These are phyloP conservation scores for Monosporascus sp. DNA, from an alignment of 2,329 filamentous ascomycete species.

Conservation along the genomic window DNA sequence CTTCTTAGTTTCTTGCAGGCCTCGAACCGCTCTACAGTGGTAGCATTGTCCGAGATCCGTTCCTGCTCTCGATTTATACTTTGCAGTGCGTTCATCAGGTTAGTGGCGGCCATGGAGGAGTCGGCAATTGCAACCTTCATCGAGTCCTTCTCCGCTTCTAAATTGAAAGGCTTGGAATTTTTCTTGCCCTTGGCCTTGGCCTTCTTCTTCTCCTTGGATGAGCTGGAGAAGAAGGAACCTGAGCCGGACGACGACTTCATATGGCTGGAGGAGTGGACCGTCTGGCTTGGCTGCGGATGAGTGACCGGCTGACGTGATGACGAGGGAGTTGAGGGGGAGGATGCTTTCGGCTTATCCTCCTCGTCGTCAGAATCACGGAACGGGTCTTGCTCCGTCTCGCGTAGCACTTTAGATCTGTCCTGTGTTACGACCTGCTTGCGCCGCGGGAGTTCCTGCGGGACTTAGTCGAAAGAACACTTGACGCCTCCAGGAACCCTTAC, in stretches of 20 bases:
- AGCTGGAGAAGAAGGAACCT: constrained; percentile 34
- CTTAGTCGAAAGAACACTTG: constrained; percentile 6
- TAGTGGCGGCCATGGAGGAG: constrained; percentile 84
- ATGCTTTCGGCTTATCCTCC: constrained; percentile 33
- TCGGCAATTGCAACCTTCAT: constrained; percentile 89
- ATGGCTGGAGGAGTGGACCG: constrained; percentile 34
- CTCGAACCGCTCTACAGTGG: constrained; percentile 74
- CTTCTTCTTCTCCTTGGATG: constrained; percentile 46
- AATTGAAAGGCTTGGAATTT: constrained; percentile 65
- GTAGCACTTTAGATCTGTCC: constrained; percentile 75
- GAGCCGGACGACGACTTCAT: constrained; percentile 31
- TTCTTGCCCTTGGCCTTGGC: constrained; percentile 51
- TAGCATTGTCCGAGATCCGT: constrained; percentile 77
- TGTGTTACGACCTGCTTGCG: constrained; percentile 69
- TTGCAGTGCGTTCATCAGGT: constrained; percentile 80
- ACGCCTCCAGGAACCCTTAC: constrained; percentile 26
- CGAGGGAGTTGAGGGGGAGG: constrained; percentile 22
- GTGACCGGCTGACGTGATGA: constrained; percentile 24
- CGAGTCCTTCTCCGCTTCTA: constrained; percentile 80
- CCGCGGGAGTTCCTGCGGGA: constrained; percentile 51
- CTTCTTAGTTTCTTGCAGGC: constrained; percentile 78
- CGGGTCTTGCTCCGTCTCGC: constrained; percentile 68
- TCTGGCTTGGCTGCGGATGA: constrained; percentile 22
- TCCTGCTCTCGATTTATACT: constrained; percentile 86
- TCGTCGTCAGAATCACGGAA: constrained; percentile 63